A percentile compares a stretch with the other conserved stretches of the same genome.
phyloP scores from a whole-genome alignment of 2,329 filamentous ascomycete species.

The Colletotrichum lentis region DNA sequence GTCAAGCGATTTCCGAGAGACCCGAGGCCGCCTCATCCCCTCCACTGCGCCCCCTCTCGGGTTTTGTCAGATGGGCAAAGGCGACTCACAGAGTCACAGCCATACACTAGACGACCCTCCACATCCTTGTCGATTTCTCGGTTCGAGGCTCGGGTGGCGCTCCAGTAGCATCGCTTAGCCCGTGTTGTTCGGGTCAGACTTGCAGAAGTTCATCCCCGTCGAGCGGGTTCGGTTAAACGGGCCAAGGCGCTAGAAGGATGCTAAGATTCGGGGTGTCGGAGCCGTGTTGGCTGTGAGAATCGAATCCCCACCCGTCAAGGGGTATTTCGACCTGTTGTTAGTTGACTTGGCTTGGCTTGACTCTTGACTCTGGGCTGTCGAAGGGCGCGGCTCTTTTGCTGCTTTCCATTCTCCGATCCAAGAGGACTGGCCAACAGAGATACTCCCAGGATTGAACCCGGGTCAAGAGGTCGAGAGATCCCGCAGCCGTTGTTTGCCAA shows the following conservation, averaged over 20 bases:
- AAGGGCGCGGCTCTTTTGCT: neutral
- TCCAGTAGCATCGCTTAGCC: constrained; percentile 30
- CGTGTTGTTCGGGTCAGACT: constrained; percentile 26
- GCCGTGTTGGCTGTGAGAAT: constrained; percentile 4
- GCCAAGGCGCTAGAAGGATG: constrained; percentile 34
- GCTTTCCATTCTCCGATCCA: neutral
- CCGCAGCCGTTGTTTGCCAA: neutral
- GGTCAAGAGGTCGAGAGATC: no score
- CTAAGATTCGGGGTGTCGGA: constrained; percentile 13
- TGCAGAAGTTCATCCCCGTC: neutral
- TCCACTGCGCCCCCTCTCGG: neutral
- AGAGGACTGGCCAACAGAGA: no score
- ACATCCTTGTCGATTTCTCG: constrained; percentile 19
- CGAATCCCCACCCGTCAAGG: constrained; percentile 6
- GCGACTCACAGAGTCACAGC: neutral
- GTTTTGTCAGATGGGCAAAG: neutral
- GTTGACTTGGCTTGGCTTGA: neutral
- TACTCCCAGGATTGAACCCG: no score
- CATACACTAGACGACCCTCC: no score
- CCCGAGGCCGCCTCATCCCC: constrained; percentile 5
- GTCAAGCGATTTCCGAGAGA: constrained; percentile 19
- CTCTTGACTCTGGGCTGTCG: no score
- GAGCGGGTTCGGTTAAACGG: neutral
- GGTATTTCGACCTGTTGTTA: neutral
- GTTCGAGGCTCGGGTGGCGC: constrained; percentile 12